Evolutionary conservation across 177 flowering plant genomes (phyloP), one percentile per base, ranked within the genome.

Genomic region (Tripterygium wilfordii): DNA sequence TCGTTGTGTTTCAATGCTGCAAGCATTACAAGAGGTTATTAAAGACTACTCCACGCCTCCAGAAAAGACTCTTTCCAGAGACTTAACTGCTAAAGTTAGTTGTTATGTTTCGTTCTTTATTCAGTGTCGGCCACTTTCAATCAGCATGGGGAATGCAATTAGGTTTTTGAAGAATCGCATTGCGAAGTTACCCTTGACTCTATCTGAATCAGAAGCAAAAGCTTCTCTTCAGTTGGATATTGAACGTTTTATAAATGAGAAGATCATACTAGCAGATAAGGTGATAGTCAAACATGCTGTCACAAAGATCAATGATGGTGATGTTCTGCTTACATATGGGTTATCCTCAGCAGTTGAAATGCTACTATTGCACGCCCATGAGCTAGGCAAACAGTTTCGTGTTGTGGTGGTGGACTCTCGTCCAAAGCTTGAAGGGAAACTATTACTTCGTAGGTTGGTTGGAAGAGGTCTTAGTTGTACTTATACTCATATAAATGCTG

Each of bases 141-240:
- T 90, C 43, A 90, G 96, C 68, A 91, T 91, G 96, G 98, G 98
- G 2, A 88, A 88, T 67, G 85, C 95, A 41, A 91, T 91, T 36
- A 65, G 80, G 63, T 85, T 79, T 58, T 64, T 91, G 30, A 91
- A 91, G 67, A 74, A 51, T 51, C 74, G 75, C 21, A 82, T 85
- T 48, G 66, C 86, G 5, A 77, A 74, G 51, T 58, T 88, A 60
- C 80, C 90, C 40, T 23, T 76, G 40, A 61, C 66, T 28, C 48
- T 85, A 9, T 69, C 95, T 10, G 98, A 91, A 33, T 70, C 80
- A 5, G 98, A 91, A 52, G 91, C 96, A 39, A 91, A 83, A 70
- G 60, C 83, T 5, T 42, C 64, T 55, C 79, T 91, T 40, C 67
- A 40, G 30, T 76, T 79, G 12, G 96, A 85, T 29, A 91, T 91